Evolutionary conservation across 768 basidiomycete species (phyloP).

Genomic region (Phylloporus arenicola): DNA sequence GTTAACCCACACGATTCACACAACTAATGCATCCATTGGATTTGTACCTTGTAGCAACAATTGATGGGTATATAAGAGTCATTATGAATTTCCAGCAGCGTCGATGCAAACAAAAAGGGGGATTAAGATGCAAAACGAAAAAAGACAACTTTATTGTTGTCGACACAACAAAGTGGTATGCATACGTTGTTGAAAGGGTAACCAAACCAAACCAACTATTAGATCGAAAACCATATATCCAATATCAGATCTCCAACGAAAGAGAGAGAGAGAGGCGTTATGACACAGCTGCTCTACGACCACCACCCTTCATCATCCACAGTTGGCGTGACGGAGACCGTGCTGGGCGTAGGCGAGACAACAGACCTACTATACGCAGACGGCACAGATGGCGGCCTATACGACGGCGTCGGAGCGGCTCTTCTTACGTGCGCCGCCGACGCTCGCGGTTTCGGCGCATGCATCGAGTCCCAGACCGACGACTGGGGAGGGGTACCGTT

Average conservation of each 20-base stretch:
- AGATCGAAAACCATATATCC: conserved; percentile 21
- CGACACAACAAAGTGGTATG: conserved; percentile 12
- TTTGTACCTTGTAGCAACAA: conserved; percentile 37
- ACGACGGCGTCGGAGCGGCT: conserved; percentile 22
- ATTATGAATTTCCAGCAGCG: conserved; percentile 18
- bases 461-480: conserved; percentile 74
- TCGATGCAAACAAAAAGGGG: conserved; percentile 10
- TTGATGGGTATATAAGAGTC: conserved; percentile 33
- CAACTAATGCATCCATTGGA: conserved; percentile 33
- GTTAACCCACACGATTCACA: conserved; percentile 21
- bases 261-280: not conserved
- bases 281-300: conserved; percentile 32
- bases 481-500: conserved; percentile 45
- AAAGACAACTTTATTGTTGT: conserved; percentile 1
- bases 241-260: conserved; percentile 11
- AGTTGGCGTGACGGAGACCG: conserved; percentile 66
- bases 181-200: conserved; percentile 1
- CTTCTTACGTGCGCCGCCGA: conserved; percentile 10
- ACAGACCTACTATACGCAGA: conserved; percentile 42
- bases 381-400: conserved; percentile 37
- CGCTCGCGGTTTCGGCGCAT: conserved; percentile 36
- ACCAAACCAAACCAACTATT: conserved; percentile 13
- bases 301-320: conserved; percentile 78
- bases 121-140: conserved; percentile 4
- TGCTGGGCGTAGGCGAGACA: conserved; percentile 74